Base-by-base conservation (phyloP, 2,329 filamentous ascomycete species). In the Botrytis fabae region DNA sequence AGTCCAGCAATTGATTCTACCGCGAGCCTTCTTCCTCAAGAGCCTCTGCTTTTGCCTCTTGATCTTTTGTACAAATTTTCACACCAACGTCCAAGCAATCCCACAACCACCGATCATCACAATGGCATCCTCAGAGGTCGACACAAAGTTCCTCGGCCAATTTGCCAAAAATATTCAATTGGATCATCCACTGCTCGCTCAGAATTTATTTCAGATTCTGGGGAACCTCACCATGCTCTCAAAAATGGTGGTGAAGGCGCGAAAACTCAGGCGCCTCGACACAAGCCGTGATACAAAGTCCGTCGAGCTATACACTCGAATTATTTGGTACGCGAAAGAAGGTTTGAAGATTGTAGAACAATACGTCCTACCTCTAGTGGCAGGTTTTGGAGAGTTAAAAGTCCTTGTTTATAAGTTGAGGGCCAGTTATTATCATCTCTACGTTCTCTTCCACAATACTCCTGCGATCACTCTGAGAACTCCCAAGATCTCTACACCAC, bases 71-170 rank as follows among this genome's bases (percentile, higher is more conserved):
- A 48, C 40, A n/a, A 9, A 38, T 28, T 46, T 38, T 22, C 12
- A 28, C 8, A 20, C 40, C 42, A 35, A 69, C 22, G 40, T 48
- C 18, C 32, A 32, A 35, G 20, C 46, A 25, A 40, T 28, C 35
- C 20, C 16, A 69, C 28, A 44, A 28, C 42, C 35, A n/a, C n/a
- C 48, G n/a, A 28, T 42, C 32, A 16, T 42, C 61, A 28, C 66
- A 69, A 99, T 98, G 96, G 96, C 96, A 84, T 96, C 95, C 81
- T 96, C 94, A 75, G 94, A 97, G 84, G 94, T 98, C 75, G 96
- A 99, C 83, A 95, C 97, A 85, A 99, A 98, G 85, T 97, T 97
- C 83, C 88, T 99, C 80, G 94, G 94, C 84, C 91, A 90, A 81
- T 91, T 97, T 81, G 95, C 96, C 81, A 92, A 91, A 83, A 88